A percentile compares a stretch with the other conserved stretches of the same genome.
Conservation (phyloP, 345 rosid species). For the Clausena lansium region DNA sequence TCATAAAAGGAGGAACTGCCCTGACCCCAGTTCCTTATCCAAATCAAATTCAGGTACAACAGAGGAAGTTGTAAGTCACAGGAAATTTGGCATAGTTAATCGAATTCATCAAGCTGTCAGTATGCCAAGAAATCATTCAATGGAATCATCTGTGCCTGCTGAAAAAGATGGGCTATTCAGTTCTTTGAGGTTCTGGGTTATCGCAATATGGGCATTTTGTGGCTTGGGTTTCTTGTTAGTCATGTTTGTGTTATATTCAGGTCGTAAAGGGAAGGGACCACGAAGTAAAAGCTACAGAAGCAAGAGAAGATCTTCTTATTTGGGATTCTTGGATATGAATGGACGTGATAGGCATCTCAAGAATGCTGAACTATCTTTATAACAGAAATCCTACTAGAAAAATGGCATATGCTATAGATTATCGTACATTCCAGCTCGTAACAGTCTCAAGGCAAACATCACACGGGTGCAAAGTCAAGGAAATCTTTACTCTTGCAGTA, state of each 20-base stretch:
- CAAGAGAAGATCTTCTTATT: conserved; percentile 59
- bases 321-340: conserved; percentile 41
- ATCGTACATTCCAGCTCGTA: neutral
- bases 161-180: conserved; percentile 49
- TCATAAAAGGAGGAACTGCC: conserved; percentile 74
- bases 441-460: neutral
- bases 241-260: conserved; percentile 51
- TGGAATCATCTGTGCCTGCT: conserved; percentile 31
- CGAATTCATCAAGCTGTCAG: conserved; percentile 15
- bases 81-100: conserved; percentile 43
- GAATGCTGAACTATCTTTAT: conserved; percentile 39
- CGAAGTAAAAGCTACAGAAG: conserved; percentile 61
- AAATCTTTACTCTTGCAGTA: neutral
- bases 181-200: conserved; percentile 70
- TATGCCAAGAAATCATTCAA: conserved; percentile 20
- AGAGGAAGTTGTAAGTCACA: conserved; percentile 33
- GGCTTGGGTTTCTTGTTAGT: conserved; percentile 72
- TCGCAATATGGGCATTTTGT: conserved; percentile 65
- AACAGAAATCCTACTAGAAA: conserved; percentile 14
- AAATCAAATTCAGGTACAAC: conserved; percentile 16
- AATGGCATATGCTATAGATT: neutral
- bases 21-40: conserved; percentile 38
- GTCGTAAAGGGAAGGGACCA: conserved; percentile 51
- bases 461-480: neutral
- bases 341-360: conserved; percentile 48